phyloP scores from a whole-genome alignment of 2,329 filamentous ascomycete species.

The Arthrobotrys iridis region DNA sequence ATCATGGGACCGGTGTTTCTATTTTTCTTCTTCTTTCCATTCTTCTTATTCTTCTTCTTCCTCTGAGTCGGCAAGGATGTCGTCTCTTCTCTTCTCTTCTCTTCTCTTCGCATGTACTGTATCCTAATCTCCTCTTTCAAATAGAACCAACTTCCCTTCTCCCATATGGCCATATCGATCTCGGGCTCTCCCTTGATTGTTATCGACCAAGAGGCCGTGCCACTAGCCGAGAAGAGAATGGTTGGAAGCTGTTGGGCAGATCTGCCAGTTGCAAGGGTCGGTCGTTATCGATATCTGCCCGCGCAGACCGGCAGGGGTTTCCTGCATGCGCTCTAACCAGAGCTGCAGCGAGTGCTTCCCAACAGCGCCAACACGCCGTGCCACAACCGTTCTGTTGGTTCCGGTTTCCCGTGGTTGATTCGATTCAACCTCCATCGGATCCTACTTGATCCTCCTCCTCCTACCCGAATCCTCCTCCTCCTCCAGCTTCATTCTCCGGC shows the following conservation, averaged over 20 bases:
- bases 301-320: slow-evolving; percentile 5
- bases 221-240: slow-evolving; percentile 2
- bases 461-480: neutral
- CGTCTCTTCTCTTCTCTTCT: neutral
- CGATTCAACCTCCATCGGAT: neutral
- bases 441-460: neutral
- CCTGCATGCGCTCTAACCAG: neutral
- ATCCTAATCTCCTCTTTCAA: slow-evolving; percentile 29
- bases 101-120: slow-evolving; percentile 9
- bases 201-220: neutral
- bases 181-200: neutral
- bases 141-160: slow-evolving; percentile 4
- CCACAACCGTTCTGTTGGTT: neutral
- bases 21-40: neutral
- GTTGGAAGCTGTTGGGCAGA: slow-evolving; percentile 16
- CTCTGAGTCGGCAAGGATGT: neutral
- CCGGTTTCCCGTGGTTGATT: neutral
- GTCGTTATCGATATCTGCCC: slow-evolving; percentile 46
- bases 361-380: slow-evolving; percentile 20
- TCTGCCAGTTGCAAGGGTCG: neutral
- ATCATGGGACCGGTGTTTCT: slow-evolving; percentile 47
- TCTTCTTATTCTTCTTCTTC: neutral
- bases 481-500: neutral
- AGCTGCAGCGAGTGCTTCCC: slow-evolving; percentile 10
- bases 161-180: too few relatives aligned